phyloP scores from a whole-genome alignment of 192 early-diverging fungal genomes.

The Radiomyces spectabilis region DNA sequence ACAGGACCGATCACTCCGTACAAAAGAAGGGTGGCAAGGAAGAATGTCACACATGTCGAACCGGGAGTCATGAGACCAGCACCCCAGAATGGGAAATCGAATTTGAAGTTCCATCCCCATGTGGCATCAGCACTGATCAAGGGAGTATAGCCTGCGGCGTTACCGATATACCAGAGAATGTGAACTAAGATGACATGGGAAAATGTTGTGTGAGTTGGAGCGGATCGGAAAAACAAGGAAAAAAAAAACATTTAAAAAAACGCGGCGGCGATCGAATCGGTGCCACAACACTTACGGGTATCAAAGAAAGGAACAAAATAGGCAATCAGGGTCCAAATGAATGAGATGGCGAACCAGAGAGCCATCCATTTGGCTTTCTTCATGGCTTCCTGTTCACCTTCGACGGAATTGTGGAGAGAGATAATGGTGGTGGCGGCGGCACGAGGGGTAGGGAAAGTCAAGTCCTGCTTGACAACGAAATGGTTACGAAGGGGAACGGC shows the following conservation, averaged over 20 bases:
- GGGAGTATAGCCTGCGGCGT: constrained; percentile 25
- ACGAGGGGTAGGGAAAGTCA: constrained; percentile 61
- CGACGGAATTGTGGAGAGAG: constrained; percentile 39
- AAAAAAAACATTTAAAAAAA: too few species aligned
- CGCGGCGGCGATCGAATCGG: too few species aligned
- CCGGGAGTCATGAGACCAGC: constrained; percentile 55
- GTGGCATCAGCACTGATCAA: constrained; percentile 39
- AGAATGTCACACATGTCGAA: constrained; percentile 44
- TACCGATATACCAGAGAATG: constrained; percentile 41
- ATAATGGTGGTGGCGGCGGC: constrained; percentile 59
- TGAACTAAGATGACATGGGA: constrained; percentile 32
- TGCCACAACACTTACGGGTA: constrained; percentile 21
- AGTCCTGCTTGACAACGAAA: constrained; percentile 59
- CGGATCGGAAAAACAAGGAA: too few species aligned
- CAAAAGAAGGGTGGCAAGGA: constrained; percentile 43
- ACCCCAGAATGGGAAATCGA: constrained; percentile 54
- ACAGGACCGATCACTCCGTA: constrained; percentile 56
- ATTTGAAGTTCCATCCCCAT: constrained; percentile 40
- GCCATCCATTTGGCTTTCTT: constrained; percentile 45
- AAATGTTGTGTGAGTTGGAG: too few species aligned
- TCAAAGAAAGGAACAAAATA: constrained; percentile 40
- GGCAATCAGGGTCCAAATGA: constrained; percentile 42
- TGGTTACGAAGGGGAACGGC: constrained; percentile 59
- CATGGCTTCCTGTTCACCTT: constrained; percentile 39
- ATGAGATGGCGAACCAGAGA: constrained; percentile 28